phyloP scores from a whole-genome alignment of 371 early-diverging fungal genomes.

The Rhizopus microsporus region DNA sequence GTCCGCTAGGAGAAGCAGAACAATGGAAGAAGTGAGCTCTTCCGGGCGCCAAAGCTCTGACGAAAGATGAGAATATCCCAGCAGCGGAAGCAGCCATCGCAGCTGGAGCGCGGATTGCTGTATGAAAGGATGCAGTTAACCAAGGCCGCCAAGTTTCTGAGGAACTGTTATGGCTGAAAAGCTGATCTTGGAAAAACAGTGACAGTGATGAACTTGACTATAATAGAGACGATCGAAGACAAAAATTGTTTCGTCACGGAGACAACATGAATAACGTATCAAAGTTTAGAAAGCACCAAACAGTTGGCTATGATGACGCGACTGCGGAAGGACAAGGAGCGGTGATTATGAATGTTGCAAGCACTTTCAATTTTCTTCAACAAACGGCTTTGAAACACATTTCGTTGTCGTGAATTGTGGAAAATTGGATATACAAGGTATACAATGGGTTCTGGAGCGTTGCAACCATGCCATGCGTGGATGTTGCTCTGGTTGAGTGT shows the following conservation, averaged over 20 bases:
- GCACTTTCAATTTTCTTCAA: no score
- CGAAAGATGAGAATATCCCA: not conserved
- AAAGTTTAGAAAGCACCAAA: not conserved
- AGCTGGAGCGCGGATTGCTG: constrained; percentile 4
- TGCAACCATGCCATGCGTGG: no score
- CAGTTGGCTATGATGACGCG: not conserved
- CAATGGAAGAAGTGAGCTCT: constrained; percentile 4
- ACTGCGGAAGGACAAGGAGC: not conserved
- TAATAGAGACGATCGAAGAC: no score
- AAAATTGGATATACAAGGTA: no score
- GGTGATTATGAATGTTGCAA: no score
- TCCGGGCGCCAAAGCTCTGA: not conserved
- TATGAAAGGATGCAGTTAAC: not conserved
- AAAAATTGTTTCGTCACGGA: no score
- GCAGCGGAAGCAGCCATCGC: not conserved
- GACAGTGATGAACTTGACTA: not conserved
- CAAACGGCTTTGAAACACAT: no score
- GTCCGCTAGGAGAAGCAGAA: constrained; percentile 2
- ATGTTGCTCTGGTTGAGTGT: no score
- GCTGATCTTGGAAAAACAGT: constrained; percentile 45
- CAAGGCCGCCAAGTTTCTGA: constrained; percentile 18
- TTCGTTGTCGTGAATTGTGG: no score
- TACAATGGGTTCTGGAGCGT: no score
- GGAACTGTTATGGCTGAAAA: constrained; percentile 78
- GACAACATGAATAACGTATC: no score